Conservation (phyloP, 345 rosid species). For the Clausena lansium region DNA sequence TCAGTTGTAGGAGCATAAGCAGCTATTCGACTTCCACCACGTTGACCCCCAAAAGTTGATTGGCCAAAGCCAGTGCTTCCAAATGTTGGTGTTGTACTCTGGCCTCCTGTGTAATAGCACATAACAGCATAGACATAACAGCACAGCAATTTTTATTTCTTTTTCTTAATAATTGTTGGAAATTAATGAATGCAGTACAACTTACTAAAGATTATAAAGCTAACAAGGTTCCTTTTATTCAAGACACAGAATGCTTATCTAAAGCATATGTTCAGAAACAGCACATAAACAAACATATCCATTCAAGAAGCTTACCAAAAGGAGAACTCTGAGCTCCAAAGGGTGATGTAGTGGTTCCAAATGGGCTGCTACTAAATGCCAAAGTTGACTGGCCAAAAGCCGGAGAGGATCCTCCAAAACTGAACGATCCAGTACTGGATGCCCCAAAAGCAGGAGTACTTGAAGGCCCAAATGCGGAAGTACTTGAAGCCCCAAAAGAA, state of each 20-base stretch:
- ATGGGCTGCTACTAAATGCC: conserved; percentile 73
- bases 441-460: conserved; percentile 57
- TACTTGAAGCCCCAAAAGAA: conserved; percentile 47
- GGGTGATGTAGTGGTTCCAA: conserved; percentile 54
- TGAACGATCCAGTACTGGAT: conserved; percentile 53
- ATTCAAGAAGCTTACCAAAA: conserved; percentile 45
- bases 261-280: not conserved
- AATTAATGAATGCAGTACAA: not conserved
- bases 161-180: not conserved
- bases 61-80: conserved; percentile 68
- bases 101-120: conserved; percentile 48
- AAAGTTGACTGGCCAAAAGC: conserved; percentile 76
- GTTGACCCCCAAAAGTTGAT: conserved; percentile 68
- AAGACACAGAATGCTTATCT: not conserved
- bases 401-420: conserved; percentile 60
- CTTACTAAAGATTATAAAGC: not conserved
- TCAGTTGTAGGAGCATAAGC: conserved; percentile 66
- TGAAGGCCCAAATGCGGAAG: conserved; percentile 56
- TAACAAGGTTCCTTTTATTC: not conserved
- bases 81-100: conserved; percentile 65
- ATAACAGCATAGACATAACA: conserved; percentile 17
- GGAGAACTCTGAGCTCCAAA: conserved; percentile 74
- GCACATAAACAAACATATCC: not conserved
- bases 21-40: conserved; percentile 78
- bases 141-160: not conserved